Conservation (phyloP, 805 yeast species). For the Monosporozyma yasuniensis region DNA sequence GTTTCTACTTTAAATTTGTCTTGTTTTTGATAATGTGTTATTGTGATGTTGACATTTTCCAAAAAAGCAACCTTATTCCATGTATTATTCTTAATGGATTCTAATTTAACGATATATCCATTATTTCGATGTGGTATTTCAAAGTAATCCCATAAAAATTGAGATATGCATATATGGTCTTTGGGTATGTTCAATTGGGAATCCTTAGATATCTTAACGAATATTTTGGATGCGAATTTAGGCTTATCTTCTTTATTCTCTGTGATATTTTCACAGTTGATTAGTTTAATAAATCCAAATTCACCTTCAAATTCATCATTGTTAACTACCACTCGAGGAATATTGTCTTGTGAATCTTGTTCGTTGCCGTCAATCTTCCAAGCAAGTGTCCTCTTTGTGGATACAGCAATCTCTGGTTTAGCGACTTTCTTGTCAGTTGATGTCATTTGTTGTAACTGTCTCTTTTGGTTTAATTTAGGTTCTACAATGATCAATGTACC, state of each 20-base stretch:
- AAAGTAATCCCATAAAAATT: conserved; percentile 35
- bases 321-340: conserved; percentile 2
- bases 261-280: conserved; percentile 9
- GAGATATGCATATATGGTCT: conserved; percentile 37
- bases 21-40: not conserved
- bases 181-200: conserved; percentile 7
- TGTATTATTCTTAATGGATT: conserved; percentile 19
- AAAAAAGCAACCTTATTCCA: conserved; percentile 10
- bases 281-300: conserved; percentile 27
- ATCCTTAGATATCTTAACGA: not conserved
- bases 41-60: conserved; percentile 29
- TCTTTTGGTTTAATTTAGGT: conserved; percentile 44
- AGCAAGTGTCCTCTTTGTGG: conserved; percentile 5
- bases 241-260: not conserved
- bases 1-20: not conserved
- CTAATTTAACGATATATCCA: conserved; percentile 34
- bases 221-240: not conserved
- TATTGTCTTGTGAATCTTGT: not conserved
- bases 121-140: conserved; percentile 20
- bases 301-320: conserved; percentile 4
- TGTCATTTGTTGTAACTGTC: conserved; percentile 8
- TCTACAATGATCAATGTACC: conserved; percentile 68
- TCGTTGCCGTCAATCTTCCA: not conserved
- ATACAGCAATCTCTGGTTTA: not conserved
- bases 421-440: not conserved